Evolutionary conservation across 768 basidiomycete genomes (phyloP), one percentile per base, ranked within the genome.

Genomic region (Melanogaster broomeanus): DNA sequence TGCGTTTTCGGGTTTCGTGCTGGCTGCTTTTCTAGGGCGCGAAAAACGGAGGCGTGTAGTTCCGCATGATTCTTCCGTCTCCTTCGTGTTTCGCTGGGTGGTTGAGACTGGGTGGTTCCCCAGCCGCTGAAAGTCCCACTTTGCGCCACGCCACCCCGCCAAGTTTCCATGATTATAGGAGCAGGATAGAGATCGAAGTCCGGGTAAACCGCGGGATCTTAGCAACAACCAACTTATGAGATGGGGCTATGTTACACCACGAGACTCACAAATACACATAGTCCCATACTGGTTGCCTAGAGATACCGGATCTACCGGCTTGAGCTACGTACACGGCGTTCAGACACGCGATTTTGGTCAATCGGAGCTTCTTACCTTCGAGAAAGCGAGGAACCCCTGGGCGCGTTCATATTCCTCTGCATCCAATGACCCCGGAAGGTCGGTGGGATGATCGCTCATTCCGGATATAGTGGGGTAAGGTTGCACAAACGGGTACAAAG

Each of bases 1-100:
- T 76, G 75, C n/a, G 65, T 67, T 51, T 65, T 75, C 56, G 69
- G 24, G 3, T 21, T 37, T 33, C 40, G 52, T 19, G 31, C 52
- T 2, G 27, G 56, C 33, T 16, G 48, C 28, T 55, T 62, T 31
- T 38, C 57, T 39, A 53, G 42, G n/a, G 7, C 38, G 21, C 31
- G 57, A 48, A 53, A 49, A 38, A 56, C 54, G 12, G 41, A 33
- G 21, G 34, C 22, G 25, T 56, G 60, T 18, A 66, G 38, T 24
- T 64, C 66, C 39, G 51, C 49, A 27, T 69, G 62, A 2, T 59
- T 62, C 49, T 51, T 67, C 37, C 60, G 61, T 19, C 11, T 35
- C 35, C 56, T 54, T 40, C 24, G 48, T 16, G 35, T 38, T 24
- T 13, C 43, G 13, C 19, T 21, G 4, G 21, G 40, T 10, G 11